Percentiles rank a stretch among this genome's conserved stretches.
phyloP scores from a whole-genome alignment of 257 asterid genomes.

The Buddleja alternifolia region DNA sequence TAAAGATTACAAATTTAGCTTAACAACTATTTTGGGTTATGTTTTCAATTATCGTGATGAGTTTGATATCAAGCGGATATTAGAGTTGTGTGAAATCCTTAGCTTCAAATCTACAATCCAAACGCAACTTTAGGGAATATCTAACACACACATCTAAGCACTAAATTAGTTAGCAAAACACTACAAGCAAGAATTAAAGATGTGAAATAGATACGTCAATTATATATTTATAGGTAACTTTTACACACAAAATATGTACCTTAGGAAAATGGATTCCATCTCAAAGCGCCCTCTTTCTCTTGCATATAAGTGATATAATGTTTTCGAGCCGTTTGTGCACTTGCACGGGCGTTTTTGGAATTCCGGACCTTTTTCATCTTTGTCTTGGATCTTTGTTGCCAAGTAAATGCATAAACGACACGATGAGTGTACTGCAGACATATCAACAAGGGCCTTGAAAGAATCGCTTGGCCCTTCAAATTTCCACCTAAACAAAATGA shows the following conservation, averaged over 20 bases:
- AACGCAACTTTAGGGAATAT: neutral
- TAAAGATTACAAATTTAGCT: too few species aligned
- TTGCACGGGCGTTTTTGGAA: slow-evolving; percentile 91
- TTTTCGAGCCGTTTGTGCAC: slow-evolving; percentile 59
- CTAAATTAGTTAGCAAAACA: neutral
- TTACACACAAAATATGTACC: slow-evolving; percentile 45
- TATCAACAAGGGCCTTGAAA: slow-evolving; percentile 97
- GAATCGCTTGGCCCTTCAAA: slow-evolving; percentile 92
- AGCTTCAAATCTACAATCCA: too few species aligned
- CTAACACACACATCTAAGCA: neutral
- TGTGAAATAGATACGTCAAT: too few species aligned
- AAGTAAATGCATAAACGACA: slow-evolving; percentile 91
- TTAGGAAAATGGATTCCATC: slow-evolving; percentile 78
- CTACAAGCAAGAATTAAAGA: too few species aligned
- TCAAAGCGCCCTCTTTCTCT: slow-evolving; percentile 92
- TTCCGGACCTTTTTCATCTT: slow-evolving; percentile 57
- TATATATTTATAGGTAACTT: too few species aligned
- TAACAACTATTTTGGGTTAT: too few species aligned
- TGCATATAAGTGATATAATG: slow-evolving; percentile 71
- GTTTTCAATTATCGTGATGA: too few species aligned
- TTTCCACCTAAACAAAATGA: slow-evolving; percentile 74
- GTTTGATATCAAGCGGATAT: too few species aligned
- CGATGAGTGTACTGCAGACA: slow-evolving; percentile 99
- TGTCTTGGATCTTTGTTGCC: slow-evolving; percentile 73
- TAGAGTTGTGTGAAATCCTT: too few species aligned